Evolutionary conservation across 2,329 filamentous ascomycete genomes (phyloP).

Genomic region (Tolypocladium guangdongense): DNA sequence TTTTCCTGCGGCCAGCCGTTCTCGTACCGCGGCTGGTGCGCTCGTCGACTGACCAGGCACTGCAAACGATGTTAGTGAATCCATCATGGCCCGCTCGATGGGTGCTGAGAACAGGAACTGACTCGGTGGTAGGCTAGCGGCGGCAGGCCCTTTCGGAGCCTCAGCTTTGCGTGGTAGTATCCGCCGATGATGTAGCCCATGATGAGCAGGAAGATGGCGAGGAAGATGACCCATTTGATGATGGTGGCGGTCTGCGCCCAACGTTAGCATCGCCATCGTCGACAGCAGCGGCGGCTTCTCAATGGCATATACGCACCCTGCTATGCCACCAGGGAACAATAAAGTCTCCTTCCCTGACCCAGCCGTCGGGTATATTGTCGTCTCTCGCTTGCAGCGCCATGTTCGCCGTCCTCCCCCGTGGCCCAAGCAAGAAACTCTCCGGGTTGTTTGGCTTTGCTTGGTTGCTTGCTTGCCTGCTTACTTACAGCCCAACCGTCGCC

Average conservation of each 20-base stretch:
- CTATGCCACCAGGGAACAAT: conserved; percentile 18
- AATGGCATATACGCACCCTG: conserved; percentile 9
- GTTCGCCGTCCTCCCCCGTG: not conserved
- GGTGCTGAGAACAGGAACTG: conserved; percentile 14
- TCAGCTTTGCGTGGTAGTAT: conserved; percentile 56
- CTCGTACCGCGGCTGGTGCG: conserved; percentile 3
- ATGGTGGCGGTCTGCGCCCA: conserved; percentile 44
- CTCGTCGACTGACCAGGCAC: conserved; percentile 40
- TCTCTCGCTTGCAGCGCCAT: not conserved
- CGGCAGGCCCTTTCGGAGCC: conserved; percentile 53
- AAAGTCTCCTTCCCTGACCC: conserved; percentile 2
- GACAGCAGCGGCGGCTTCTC: not conserved
- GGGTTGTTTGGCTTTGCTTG: not conserved
- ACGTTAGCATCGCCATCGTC: not conserved
- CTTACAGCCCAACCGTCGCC: not conserved
- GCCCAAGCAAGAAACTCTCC: too few relatives aligned
- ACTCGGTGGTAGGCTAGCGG: conserved; percentile 63
- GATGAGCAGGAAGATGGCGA: conserved; percentile 46
- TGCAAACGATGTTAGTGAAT: conserved; percentile 11
- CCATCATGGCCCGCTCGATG: not conserved
- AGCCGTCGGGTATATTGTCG: conserved; percentile 2
- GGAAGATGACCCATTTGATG: conserved; percentile 62
- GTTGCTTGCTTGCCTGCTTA: not conserved
- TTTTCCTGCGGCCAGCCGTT: conserved; percentile 14
- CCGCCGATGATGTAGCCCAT: conserved; percentile 54